phyloP scores from a whole-genome alignment of 2,329 filamentous ascomycete genomes.

The Massarina eburnea region DNA sequence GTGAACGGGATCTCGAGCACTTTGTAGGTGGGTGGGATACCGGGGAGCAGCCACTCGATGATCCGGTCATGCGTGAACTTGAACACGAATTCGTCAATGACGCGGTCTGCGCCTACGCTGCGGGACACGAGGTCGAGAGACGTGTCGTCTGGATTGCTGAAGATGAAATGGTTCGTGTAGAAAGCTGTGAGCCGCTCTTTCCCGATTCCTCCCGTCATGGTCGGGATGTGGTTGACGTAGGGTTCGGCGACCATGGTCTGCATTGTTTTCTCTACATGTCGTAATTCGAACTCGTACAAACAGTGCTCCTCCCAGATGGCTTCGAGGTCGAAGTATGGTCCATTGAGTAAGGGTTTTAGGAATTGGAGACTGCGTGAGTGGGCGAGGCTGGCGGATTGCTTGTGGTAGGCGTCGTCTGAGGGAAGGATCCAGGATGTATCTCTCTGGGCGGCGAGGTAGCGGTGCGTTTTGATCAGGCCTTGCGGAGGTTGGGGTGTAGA shows the following conservation, averaged over 20 bases:
- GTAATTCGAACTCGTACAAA: slow-evolving; percentile 67
- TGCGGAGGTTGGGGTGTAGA: background rate
- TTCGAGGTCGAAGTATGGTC: slow-evolving; percentile 73
- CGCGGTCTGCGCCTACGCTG: slow-evolving; percentile 70
- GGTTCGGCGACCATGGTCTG: slow-evolving; percentile 78
- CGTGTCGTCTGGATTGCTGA: slow-evolving; percentile 69
- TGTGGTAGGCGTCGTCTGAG: slow-evolving; percentile 41
- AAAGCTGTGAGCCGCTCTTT: slow-evolving; percentile 64
- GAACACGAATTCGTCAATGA: slow-evolving; percentile 49
- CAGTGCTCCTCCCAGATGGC: slow-evolving; percentile 80
- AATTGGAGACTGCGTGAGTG: slow-evolving; percentile 69
- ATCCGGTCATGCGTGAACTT: slow-evolving; percentile 34
- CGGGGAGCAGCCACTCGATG: slow-evolving; percentile 40
- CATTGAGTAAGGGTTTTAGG: slow-evolving; percentile 63
- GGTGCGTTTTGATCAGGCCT: slow-evolving; percentile 23
- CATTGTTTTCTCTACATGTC: slow-evolving; percentile 73
- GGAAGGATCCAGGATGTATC: slow-evolving; percentile 34
- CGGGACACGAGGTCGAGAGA: slow-evolving; percentile 69
- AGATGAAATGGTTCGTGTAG: slow-evolving; percentile 74
- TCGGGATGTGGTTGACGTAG: slow-evolving; percentile 77
- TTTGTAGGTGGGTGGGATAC: slow-evolving; percentile 34
- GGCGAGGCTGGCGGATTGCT: slow-evolving; percentile 59
- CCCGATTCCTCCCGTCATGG: slow-evolving; percentile 69
- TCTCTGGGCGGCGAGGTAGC: slow-evolving; percentile 25
- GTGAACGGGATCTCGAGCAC: slow-evolving; percentile 63